Evolutionary conservation across 768 basidiomycete species (phyloP).

Genomic region (Rickenella mellea): DNA sequence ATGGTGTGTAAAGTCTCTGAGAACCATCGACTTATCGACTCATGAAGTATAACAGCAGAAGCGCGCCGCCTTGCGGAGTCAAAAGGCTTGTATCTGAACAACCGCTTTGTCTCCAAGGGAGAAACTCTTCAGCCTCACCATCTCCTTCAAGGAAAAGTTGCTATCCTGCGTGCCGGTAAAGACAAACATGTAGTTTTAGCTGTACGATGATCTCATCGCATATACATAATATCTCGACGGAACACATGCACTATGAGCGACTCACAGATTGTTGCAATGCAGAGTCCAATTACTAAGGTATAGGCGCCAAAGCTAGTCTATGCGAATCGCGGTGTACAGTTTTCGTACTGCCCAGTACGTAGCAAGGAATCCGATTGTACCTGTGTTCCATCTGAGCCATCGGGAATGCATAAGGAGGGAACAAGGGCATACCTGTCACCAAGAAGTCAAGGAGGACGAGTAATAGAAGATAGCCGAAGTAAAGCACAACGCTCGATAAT

Average conservation of each 20-base stretch:
- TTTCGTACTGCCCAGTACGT: constrained; percentile 84
- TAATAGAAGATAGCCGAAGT: constrained; percentile 84
- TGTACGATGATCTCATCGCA: constrained; percentile 14
- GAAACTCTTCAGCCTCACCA: constrained; percentile 33
- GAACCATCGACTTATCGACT: background rate
- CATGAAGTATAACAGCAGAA: constrained; percentile 34
- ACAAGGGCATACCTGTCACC: constrained; percentile 51
- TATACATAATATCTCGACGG: background rate
- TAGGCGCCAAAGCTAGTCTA: constrained; percentile 41
- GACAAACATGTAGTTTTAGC: constrained; percentile 56
- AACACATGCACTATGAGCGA: constrained; percentile 3
- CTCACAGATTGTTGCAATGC: background rate
- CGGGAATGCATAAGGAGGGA: background rate
- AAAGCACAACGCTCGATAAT: constrained; percentile 70
- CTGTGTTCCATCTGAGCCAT: constrained; percentile 25
- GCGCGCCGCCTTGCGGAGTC: constrained; percentile 52
- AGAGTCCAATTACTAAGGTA: background rate
- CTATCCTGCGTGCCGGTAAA: constrained; percentile 66
- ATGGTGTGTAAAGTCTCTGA: constrained; percentile 34
- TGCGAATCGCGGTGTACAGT: constrained; percentile 75
- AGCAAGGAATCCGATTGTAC: constrained; percentile 86
- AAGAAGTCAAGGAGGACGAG: constrained; percentile 81
- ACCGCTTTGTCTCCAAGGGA: constrained; percentile 40
- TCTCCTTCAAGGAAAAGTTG: constrained; percentile 53
- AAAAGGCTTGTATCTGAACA: constrained; percentile 70